These are phyloP conservation scores for Paecilomyces formosus DNA, from an alignment of 2,329 filamentous ascomycete species.

Conservation along the genomic window DNA sequence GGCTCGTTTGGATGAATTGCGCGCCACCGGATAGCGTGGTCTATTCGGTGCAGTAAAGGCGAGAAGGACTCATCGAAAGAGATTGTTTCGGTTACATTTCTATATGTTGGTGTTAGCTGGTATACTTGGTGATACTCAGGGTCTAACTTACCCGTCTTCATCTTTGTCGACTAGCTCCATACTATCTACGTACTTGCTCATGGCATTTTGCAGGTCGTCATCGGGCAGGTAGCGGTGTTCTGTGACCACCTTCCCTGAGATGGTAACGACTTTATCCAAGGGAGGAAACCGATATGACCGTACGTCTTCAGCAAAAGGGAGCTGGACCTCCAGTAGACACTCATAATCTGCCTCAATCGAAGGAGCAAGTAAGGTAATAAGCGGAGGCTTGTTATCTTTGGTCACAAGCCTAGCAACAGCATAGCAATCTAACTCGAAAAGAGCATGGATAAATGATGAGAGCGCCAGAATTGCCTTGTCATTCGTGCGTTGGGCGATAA, in stretches of 20 bases:
- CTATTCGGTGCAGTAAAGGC: conserved; percentile 79
- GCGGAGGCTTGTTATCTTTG: conserved; percentile 74
- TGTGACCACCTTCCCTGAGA: conserved; percentile 72
- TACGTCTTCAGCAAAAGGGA: conserved; percentile 90
- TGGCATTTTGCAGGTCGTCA: conserved; percentile 65
- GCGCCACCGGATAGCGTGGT: conserved; percentile 74
- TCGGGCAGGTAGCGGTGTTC: conserved; percentile 79
- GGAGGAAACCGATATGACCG: conserved; percentile 87
- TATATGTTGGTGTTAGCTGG: conserved; percentile 14
- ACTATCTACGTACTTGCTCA: conserved; percentile 85
- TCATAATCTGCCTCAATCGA: conserved; percentile 72
- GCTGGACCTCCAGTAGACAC: conserved; percentile 78
- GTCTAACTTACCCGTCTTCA: conserved; percentile 61
- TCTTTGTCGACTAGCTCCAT: conserved; percentile 78
- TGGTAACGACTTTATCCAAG: conserved; percentile 75
- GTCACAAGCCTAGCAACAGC: conserved; percentile 77
- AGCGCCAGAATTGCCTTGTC: conserved; percentile 77
- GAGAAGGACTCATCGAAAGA: conserved; percentile 76
- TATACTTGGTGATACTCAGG: background rate
- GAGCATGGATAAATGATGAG: conserved; percentile 80
- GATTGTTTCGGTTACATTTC: conserved; percentile 59
- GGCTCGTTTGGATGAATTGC: conserved; percentile 65
- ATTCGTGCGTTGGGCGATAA: conserved; percentile 69
- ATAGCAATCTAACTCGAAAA: conserved; percentile 77
- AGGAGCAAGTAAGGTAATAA: conserved; percentile 71